A percentile compares a stretch with the other conserved stretches of the same genome.
phyloP scores from a whole-genome alignment of 2,329 filamentous ascomycete genomes.

The Fusarium bulbicola region DNA sequence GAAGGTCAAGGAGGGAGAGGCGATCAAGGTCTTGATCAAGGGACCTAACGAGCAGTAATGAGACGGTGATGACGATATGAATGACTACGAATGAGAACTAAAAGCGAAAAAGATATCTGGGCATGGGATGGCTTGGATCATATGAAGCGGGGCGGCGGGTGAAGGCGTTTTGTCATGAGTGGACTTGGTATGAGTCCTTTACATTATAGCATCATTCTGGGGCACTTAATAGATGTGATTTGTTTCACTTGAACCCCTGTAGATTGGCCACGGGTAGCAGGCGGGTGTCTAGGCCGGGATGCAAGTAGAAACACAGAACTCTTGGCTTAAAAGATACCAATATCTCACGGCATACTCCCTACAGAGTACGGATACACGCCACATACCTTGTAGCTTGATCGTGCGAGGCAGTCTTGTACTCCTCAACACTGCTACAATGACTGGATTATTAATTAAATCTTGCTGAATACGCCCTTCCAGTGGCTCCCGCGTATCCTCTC shows the following conservation, averaged over 20 bases:
- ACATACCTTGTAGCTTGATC: background rate
- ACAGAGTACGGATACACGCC: too few species aligned
- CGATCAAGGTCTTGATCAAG: conserved; percentile 74
- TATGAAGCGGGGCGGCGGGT: background rate
- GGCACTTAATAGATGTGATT: conserved; percentile 6
- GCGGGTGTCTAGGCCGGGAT: background rate
- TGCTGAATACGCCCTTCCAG: background rate
- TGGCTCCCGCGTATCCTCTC: background rate
- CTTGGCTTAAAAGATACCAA: background rate
- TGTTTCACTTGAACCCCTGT: conserved; percentile 5
- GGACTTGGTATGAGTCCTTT: conserved; percentile 6
- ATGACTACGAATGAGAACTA: background rate
- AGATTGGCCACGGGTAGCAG: background rate
- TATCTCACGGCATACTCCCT: background rate
- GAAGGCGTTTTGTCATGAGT: conserved; percentile 28
- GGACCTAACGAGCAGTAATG: conserved; percentile 68
- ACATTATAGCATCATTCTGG: background rate
- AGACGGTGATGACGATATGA: conserved; percentile 6
- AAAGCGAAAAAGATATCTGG: conserved; percentile 3
- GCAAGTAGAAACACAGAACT: background rate
- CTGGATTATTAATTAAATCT: background rate
- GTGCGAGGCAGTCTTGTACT: background rate
- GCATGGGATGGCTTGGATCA: background rate
- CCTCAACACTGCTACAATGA: background rate
- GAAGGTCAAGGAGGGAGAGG: conserved; percentile 85